Evolutionary conservation across 2,329 filamentous ascomycete genomes (phyloP).

Genomic region (Coleophoma crateriformis): DNA sequence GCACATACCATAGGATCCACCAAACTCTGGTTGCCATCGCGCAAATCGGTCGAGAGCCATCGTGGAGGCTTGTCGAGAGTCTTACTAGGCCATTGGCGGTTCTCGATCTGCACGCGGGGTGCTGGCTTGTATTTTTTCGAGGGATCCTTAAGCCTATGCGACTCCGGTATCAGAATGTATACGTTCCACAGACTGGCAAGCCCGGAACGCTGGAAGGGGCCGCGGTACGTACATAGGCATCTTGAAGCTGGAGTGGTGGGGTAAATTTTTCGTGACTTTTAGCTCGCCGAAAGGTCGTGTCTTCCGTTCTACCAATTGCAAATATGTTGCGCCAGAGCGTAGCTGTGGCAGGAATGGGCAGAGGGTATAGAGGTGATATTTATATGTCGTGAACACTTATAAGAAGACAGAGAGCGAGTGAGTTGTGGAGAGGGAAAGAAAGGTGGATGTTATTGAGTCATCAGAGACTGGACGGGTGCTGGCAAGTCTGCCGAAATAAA

Average conservation of each 20-base stretch:
- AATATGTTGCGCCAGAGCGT: too few relatives aligned
- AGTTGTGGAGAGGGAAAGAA: too few relatives aligned
- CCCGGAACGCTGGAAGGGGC: not conserved
- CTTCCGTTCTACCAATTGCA: too few relatives aligned
- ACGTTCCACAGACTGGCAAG: not conserved
- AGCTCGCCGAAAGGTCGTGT: too few relatives aligned
- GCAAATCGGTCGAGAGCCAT: slow-evolving; percentile 83
- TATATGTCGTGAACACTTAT: too few relatives aligned
- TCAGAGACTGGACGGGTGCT: too few relatives aligned
- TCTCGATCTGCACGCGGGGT: slow-evolving; percentile 49
- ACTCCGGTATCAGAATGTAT: not conserved
- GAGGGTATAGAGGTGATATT: too few relatives aligned
- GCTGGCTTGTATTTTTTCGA: slow-evolving; percentile 73
- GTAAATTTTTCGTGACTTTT: not conserved
- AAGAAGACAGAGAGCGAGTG: too few relatives aligned
- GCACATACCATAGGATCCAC: slow-evolving; percentile 83
- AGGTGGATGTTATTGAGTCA: too few relatives aligned
- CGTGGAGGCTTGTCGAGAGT: slow-evolving; percentile 76
- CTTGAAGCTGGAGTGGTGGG: not conserved
- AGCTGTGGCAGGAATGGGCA: too few relatives aligned
- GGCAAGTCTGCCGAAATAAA: too few relatives aligned
- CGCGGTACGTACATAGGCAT: not conserved
- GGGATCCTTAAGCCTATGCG: slow-evolving; percentile 64
- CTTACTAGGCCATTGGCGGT: slow-evolving; percentile 36
- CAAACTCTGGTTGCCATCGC: slow-evolving; percentile 92